These are phyloP conservation scores for Fragaria nilgerrensis DNA, from an alignment of 306 rosid species.

Conservation along the genomic window DNA sequence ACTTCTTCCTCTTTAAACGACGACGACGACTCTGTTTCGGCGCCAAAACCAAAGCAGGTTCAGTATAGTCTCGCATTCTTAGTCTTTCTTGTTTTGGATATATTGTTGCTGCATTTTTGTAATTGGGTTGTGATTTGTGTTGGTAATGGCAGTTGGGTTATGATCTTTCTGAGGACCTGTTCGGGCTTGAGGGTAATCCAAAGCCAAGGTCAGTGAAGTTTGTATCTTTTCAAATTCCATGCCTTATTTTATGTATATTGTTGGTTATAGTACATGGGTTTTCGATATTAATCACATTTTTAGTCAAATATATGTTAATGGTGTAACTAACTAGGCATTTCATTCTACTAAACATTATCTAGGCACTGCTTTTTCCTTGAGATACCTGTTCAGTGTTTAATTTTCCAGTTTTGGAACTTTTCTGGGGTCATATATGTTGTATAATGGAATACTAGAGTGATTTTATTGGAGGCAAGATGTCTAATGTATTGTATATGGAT, in stretches of 20 bases:
- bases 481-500: not conserved
- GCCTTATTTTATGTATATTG: not conserved
- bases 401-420: not conserved
- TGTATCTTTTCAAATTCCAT: not conserved
- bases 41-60: slow-evolving; percentile 47
- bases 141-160: slow-evolving; percentile 55
- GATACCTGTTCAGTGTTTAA: too few species aligned
- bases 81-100: not conserved
- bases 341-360: not conserved
- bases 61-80: not conserved
- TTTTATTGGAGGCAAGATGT: too few species aligned
- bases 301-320: not conserved
- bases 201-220: slow-evolving; percentile 52
- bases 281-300: not conserved
- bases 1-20: slow-evolving; percentile 44
- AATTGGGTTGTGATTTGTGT: slow-evolving; percentile 1
- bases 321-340: not conserved
- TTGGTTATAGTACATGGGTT: not conserved
- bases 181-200: slow-evolving; percentile 56
- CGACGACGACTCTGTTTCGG: slow-evolving; percentile 47
- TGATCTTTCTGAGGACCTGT: slow-evolving; percentile 65
- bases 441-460: not conserved
- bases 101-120: not conserved
- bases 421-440: not conserved
- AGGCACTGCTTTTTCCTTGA: too few species aligned